Evolutionary conservation across 169 alveolate genomes (phyloP).

Genomic region (Ichthyophthirius multifiliis): DNA sequence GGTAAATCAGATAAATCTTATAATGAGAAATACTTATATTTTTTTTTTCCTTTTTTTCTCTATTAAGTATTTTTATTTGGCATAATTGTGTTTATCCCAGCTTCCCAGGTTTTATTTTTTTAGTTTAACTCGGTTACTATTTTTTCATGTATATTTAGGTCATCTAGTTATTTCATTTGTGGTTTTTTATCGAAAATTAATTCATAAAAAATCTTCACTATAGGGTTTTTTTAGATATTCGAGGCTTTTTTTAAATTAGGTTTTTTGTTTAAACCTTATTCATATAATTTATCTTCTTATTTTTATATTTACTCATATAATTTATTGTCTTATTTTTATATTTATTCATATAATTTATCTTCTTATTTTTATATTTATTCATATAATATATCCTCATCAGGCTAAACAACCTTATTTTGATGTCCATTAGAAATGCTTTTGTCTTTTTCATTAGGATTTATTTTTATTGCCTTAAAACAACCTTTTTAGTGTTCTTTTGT

Average conservation of each 20-base stretch:
- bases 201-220: not conserved
- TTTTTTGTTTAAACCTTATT: too few relatives aligned
- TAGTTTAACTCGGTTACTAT: conserved; percentile 15
- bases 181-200: not conserved
- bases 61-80: not conserved
- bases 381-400: not conserved
- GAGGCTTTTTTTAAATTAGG: not conserved
- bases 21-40: not conserved
- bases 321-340: not conserved
- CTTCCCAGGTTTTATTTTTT: conserved; percentile 17
- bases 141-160: conserved; percentile 12
- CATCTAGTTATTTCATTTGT: not conserved
- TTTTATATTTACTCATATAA: not conserved
- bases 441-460: conserved; percentile 1
- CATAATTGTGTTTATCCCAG: not conserved
- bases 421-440: not conserved
- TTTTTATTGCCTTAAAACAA: conserved; percentile 23
- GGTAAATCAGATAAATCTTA: conserved; percentile 28
- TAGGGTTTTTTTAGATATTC: not conserved
- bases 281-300: not conserved
- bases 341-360: not conserved
- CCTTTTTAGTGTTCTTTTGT: conserved; percentile 14
- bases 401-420: not conserved
- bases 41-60: not conserved
- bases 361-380: not conserved